A percentile compares a stretch with the other conserved stretches of the same genome.
Conservation (phyloP, 768 basidiomycete species). For the Neoboletus brunneissimus region DNA sequence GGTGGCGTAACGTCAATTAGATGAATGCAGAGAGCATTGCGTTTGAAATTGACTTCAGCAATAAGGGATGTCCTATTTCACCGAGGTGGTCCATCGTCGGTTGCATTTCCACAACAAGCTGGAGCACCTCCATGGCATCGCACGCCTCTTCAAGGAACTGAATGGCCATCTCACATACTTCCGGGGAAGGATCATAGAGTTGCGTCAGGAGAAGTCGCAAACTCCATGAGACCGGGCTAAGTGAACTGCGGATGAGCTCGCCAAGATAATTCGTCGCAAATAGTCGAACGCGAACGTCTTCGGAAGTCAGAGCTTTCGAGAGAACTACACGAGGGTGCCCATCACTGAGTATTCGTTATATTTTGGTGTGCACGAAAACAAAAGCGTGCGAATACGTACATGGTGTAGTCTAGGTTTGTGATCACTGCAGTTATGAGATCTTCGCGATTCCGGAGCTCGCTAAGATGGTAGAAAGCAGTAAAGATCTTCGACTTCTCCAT, state of each 20-base stretch:
- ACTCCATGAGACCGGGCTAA: constrained; percentile 78
- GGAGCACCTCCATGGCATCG: constrained; percentile 76
- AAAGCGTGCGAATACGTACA: constrained; percentile 46
- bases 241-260: constrained; percentile 64
- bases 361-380: constrained; percentile 1
- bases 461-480: constrained; percentile 93
- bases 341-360: constrained; percentile 53
- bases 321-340: constrained; percentile 92
- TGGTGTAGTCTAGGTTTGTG: constrained; percentile 87
- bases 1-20: background rate
- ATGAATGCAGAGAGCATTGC: background rate
- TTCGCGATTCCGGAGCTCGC: constrained; percentile 86
- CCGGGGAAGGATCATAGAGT: constrained; percentile 87
- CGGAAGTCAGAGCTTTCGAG: constrained; percentile 92
- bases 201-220: constrained; percentile 90
- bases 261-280: constrained; percentile 90
- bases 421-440: constrained; percentile 91
- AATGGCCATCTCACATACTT: constrained; percentile 89
- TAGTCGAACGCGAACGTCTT: constrained; percentile 83
- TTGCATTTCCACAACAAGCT: constrained; percentile 90
- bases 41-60: constrained; percentile 66
- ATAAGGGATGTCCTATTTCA: constrained; percentile 82
- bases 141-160: constrained; percentile 88
- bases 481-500: constrained; percentile 92
- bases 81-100: constrained; percentile 95